A percentile compares a stretch with the other conserved stretches of the same genome.
Evolutionary conservation across 345 rosid species (phyloP).

Genomic region (Fremontodendron californicum): DNA sequence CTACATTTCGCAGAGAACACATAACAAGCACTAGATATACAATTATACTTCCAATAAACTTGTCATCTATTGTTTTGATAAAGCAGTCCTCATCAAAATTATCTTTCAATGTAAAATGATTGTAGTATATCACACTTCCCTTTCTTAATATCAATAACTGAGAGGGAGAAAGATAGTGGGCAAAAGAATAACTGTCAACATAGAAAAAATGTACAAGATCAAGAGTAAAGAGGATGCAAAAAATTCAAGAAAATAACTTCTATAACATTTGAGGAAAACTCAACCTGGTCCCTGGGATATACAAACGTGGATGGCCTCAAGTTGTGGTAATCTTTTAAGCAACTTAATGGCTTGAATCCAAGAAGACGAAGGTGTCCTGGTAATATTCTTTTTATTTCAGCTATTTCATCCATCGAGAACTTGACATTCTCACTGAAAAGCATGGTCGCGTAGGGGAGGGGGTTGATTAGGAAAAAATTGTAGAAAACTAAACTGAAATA

Average conservation of each 20-base stretch:
- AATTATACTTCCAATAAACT: background rate
- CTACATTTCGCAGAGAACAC: background rate
- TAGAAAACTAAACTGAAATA: background rate
- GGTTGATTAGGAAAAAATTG: background rate
- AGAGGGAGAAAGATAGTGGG: background rate
- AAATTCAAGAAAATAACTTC: background rate
- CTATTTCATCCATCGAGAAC: conserved; percentile 64
- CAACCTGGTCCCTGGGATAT: conserved; percentile 87
- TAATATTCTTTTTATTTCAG: conserved; percentile 71
- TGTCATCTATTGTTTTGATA: background rate
- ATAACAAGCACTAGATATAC: background rate
- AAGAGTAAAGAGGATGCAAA: background rate
- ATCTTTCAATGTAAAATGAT: conserved; percentile 4
- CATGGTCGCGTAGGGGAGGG: background rate
- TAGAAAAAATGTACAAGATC: conserved; percentile 2
- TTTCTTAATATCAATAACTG: background rate
- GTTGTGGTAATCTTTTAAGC: conserved; percentile 91
- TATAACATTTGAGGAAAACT: conserved; percentile 5
- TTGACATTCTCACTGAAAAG: conserved; percentile 54
- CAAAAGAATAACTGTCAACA: background rate
- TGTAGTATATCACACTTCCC: background rate
- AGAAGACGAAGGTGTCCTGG: conserved; percentile 65
- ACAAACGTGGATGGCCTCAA: conserved; percentile 90
- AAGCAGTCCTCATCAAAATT: background rate
- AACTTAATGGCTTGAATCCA: conserved; percentile 91